phyloP scores from a whole-genome alignment of 441 rosid species.

The Adansonia rubrostipa region DNA sequence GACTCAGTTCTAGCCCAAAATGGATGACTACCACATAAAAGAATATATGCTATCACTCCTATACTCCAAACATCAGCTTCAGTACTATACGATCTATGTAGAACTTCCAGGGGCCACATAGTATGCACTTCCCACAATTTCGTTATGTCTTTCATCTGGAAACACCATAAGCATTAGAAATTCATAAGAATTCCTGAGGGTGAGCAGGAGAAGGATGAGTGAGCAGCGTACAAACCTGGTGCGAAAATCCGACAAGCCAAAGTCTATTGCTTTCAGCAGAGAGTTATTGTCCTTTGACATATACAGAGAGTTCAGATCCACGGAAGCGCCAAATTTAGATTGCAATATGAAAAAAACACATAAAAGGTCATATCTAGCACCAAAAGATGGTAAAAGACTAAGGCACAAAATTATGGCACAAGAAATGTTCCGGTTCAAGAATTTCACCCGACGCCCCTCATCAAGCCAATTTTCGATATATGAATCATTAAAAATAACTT shows the following conservation, averaged over 20 bases:
- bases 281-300: constrained; percentile 80
- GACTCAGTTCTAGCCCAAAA: constrained; percentile 98
- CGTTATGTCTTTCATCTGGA: constrained; percentile 87
- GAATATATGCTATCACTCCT: constrained; percentile 92
- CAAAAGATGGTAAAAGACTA: constrained; percentile 1
- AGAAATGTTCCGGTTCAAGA: background rate
- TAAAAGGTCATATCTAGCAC: background rate
- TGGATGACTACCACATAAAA: constrained; percentile 93
- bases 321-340: constrained; percentile 34
- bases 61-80: constrained; percentile 99
- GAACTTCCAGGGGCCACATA: constrained; percentile 96
- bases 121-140: constrained; percentile 95
- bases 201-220: background rate
- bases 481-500: background rate
- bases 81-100: constrained; percentile 81
- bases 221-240: constrained; percentile 65
- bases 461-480: background rate
- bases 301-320: constrained; percentile 84
- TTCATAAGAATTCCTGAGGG: constrained; percentile 20
- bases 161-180: constrained; percentile 20
- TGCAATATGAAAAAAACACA: background rate
- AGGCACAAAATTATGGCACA: background rate
- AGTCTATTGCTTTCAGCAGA: constrained; percentile 87
- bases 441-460: background rate
- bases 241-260: constrained; percentile 94